Conservation (phyloP, 2,329 filamentous ascomycete genomes). For the Phymatotrichopsis omnivora region DNA sequence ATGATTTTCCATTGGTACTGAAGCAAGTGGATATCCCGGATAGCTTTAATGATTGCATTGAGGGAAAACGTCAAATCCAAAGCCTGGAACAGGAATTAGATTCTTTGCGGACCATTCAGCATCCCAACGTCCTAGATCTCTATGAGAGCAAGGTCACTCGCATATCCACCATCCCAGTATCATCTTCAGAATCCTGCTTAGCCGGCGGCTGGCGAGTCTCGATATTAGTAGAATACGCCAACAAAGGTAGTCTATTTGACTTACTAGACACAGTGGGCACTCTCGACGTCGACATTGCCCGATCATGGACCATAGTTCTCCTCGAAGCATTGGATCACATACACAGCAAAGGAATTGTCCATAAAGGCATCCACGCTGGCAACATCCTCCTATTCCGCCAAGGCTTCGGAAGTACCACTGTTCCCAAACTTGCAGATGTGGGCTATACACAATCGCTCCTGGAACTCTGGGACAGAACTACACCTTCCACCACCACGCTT, state of each 20-base stretch:
- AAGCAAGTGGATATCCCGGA: constrained; percentile 58
- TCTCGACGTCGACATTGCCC: constrained; percentile 62
- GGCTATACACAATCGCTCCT: constrained; percentile 61
- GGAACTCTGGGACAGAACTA: constrained; percentile 43
- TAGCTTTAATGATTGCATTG: constrained; percentile 37
- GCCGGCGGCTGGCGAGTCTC: constrained; percentile 61
- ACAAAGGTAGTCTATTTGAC: constrained; percentile 73
- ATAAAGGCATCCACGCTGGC: constrained; percentile 68
- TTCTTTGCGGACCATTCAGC: constrained; percentile 60
- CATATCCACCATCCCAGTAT: constrained; percentile 32
- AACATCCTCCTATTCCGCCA: constrained; percentile 71
- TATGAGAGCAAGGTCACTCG: constrained; percentile 72
- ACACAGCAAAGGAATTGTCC: constrained; percentile 72
- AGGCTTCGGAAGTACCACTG: constrained; percentile 53
- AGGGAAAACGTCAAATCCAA: constrained; percentile 65
- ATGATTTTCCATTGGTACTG: constrained; percentile 55
- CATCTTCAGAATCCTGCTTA: constrained; percentile 34
- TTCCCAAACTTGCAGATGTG: constrained; percentile 65
- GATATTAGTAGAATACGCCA: constrained; percentile 64
- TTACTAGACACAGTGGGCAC: constrained; percentile 68
- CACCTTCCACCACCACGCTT: constrained; percentile 44
- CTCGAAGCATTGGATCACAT: constrained; percentile 81
- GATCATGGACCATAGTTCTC: constrained; percentile 84
- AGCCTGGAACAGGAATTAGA: constrained; percentile 68
- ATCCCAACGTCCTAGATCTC: constrained; percentile 67